These are phyloP conservation scores for Endotrypanum monterogeii DNA, from an alignment of 208 protist species.

Conservation along the genomic window DNA sequence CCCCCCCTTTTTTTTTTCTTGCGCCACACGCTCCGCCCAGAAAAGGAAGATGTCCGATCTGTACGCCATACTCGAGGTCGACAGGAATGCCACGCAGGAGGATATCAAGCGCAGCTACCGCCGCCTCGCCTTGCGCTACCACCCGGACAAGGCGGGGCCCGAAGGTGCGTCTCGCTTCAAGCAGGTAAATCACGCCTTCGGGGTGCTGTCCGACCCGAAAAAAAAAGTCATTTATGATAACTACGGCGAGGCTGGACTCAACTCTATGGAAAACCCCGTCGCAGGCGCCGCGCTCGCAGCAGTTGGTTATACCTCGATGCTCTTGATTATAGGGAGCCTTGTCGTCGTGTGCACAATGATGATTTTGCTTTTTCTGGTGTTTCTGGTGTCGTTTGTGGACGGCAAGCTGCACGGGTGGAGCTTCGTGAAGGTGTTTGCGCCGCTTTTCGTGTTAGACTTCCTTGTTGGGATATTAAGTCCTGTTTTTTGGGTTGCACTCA, in stretches of 20 bases:
- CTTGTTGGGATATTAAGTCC: conserved; percentile 34
- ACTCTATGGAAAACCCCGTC: conserved; percentile 49
- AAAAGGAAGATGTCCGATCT: conserved; percentile 40
- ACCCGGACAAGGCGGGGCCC: conserved; percentile 87
- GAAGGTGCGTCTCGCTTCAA: conserved; percentile 74
- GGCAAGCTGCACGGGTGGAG: conserved; percentile 54
- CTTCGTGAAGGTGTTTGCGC: conserved; percentile 76
- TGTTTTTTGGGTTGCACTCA: conserved; percentile 23
- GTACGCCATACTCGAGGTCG: conserved; percentile 81
- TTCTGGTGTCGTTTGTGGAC: conserved; percentile 53
- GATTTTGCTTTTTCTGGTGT: conserved; percentile 64
- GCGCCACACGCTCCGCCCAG: neutral
- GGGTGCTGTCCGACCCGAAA: conserved; percentile 92
- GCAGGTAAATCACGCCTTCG: conserved; percentile 94
- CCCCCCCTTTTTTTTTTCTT: conserved; percentile 1
- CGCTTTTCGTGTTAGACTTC: conserved; percentile 60
- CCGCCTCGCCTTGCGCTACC: conserved; percentile 73
- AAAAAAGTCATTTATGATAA: conserved; percentile 64
- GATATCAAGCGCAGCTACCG: conserved; percentile 88
- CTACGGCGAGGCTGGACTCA: conserved; percentile 56
- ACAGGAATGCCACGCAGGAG: conserved; percentile 50
- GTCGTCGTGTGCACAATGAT: conserved; percentile 35
- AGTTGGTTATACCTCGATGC: conserved; percentile 18
- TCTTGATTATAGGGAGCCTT: conserved; percentile 19
- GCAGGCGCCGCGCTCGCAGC: conserved; percentile 26